Conservation (phyloP, 208 protist genomes). For the Naegleria lovaniensis region DNA sequence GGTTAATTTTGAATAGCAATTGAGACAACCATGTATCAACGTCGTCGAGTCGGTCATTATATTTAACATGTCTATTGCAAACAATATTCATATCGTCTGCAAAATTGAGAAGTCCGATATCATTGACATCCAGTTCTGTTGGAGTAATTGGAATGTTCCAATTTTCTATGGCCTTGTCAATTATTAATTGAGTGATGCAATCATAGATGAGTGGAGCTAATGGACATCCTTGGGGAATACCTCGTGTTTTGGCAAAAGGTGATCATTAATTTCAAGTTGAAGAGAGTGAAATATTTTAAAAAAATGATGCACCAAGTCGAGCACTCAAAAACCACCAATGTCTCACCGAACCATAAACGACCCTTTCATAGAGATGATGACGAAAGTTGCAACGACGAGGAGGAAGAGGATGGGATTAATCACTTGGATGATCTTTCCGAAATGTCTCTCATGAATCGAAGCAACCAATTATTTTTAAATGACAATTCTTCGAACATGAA, state of each 20-base stretch:
- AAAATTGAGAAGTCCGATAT: background rate
- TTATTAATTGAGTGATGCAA: background rate
- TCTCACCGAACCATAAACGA: too few species aligned
- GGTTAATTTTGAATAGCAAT: background rate
- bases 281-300: too few species aligned
- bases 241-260: background rate
- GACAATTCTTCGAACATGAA: too few species aligned
- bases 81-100: background rate
- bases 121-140: background rate
- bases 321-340: too few species aligned
- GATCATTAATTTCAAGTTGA: background rate
- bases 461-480: too few species aligned
- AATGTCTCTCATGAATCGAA: too few species aligned
- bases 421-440: too few species aligned
- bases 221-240: background rate
- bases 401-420: too few species aligned
- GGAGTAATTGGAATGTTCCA: background rate
- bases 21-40: background rate
- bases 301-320: too few species aligned
- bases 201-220: background rate
- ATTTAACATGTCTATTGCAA: background rate
- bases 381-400: too few species aligned
- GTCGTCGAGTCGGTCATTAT: background rate
- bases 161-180: background rate
- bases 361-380: too few species aligned